Evolutionary conservation across 2,329 filamentous ascomycete genomes (phyloP).

Genomic region (Aspergillus terreus): DNA sequence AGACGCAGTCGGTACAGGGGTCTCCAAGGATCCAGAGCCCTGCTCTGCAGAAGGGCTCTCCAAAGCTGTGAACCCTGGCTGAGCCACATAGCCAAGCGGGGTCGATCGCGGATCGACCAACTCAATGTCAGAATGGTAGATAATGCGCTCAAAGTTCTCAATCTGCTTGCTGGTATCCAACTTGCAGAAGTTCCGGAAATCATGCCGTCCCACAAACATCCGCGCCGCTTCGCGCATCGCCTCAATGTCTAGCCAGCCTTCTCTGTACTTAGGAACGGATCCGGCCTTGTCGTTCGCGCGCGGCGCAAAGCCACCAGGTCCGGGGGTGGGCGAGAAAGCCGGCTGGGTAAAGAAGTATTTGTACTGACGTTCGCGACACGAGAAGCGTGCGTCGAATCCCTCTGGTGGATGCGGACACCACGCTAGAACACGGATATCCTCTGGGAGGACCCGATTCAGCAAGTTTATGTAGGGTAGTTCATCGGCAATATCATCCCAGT

Average conservation of each 20-base stretch:
- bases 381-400: conserved; percentile 86
- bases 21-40: conserved; percentile 13
- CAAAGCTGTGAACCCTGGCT: conserved; percentile 43
- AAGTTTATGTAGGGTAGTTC: conserved; percentile 81
- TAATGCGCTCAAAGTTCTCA: conserved; percentile 71
- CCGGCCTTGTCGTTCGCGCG: conserved; percentile 20
- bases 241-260: conserved; percentile 81
- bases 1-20: conserved; percentile 35
- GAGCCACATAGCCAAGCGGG: conserved; percentile 55
- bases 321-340: conserved; percentile 68
- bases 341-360: conserved; percentile 98
- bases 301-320: conserved; percentile 47
- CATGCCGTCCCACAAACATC: conserved; percentile 76
- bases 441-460: conserved; percentile 81
- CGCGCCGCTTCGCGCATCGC: conserved; percentile 81
- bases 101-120: conserved; percentile 55
- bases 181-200: conserved; percentile 97
- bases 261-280: conserved; percentile 39
- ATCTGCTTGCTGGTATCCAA: conserved; percentile 88
- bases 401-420: conserved; percentile 83
- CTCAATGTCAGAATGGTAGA: conserved; percentile 77
- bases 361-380: conserved; percentile 86
- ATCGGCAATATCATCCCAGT: conserved; percentile 66
- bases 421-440: conserved; percentile 84
- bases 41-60: conserved; percentile 13